Percentiles rank a stretch among this genome's conserved stretches.
Evolutionary conservation across 345 rosid species (phyloP).

Genomic region (Triadica sebifera): DNA sequence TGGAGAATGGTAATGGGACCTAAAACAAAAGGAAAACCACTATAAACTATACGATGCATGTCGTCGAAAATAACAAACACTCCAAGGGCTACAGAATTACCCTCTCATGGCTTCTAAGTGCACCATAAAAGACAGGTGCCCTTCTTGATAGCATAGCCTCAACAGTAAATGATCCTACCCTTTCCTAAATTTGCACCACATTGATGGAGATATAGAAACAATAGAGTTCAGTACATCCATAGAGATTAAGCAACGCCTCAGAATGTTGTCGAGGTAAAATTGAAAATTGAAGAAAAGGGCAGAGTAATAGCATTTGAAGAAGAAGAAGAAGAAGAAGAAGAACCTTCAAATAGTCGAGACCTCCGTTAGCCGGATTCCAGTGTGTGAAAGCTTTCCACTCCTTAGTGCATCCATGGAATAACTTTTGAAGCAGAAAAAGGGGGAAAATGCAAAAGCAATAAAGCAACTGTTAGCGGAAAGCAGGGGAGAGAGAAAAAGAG

Average conservation of each 20-base stretch:
- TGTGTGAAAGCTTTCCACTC: slow-evolving; percentile 59
- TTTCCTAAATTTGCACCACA: slow-evolving; percentile 43
- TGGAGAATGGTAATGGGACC: slow-evolving; percentile 78
- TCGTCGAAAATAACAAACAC: slow-evolving; percentile 7
- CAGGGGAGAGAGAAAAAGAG: neutral
- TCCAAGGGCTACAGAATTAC: slow-evolving; percentile 31
- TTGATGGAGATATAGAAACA: neutral
- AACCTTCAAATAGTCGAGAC: slow-evolving; percentile 78
- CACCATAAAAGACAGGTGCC: slow-evolving; percentile 75
- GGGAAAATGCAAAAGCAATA: neutral
- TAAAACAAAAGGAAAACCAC: slow-evolving; percentile 17
- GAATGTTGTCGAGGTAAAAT: neutral
- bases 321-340: neutral
- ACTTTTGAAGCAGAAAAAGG: slow-evolving; percentile 36
- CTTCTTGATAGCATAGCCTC: slow-evolving; percentile 76
- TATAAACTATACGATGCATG: neutral
- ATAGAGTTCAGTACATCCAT: neutral
- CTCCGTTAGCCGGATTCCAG: slow-evolving; percentile 70
- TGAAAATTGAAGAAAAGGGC: neutral
- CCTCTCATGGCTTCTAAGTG: slow-evolving; percentile 89
- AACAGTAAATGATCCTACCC: slow-evolving; percentile 55
- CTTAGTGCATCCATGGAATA: slow-evolving; percentile 52
- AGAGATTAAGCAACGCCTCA: neutral
- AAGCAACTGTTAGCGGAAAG: neutral
- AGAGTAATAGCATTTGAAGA: neutral